Evolutionary conservation across 352 stramenopile species (phyloP).

Genomic region (Thraustochytrium striatum): DNA sequence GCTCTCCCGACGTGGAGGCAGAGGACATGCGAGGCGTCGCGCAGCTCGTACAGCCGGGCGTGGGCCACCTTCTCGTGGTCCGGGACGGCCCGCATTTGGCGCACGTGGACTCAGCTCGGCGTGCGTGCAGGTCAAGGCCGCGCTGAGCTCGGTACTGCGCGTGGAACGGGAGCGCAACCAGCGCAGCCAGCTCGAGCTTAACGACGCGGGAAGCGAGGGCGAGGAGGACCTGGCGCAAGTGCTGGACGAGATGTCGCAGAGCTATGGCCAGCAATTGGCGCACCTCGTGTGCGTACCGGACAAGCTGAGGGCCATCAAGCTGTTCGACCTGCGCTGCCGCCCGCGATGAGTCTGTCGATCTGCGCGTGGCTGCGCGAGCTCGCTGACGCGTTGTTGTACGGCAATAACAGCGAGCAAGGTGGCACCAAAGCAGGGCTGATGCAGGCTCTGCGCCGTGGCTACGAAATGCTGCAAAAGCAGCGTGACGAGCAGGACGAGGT

Average conservation of each 20-base stretch:
- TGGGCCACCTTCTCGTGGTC: neutral
- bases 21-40: too few relatives aligned
- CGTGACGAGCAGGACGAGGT: neutral
- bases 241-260: constrained; percentile 13
- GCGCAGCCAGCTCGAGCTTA: too few relatives aligned
- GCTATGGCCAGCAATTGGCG: constrained; percentile 7
- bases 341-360: constrained; percentile 22
- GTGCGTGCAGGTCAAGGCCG: neutral
- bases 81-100: neutral
- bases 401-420: neutral
- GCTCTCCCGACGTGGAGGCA: too few relatives aligned
- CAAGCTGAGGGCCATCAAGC: constrained; percentile 16
- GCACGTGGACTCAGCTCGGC: neutral
- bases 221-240: neutral
- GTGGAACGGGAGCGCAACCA: too few relatives aligned
- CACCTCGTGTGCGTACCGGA: neutral
- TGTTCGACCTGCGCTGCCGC: neutral
- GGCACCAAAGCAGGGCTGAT: neutral
- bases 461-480: neutral
- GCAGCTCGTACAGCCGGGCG: neutral
- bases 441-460: neutral
- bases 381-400: constrained; percentile 18
- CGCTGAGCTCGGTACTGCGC: neutral
- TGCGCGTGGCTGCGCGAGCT: constrained; percentile 34
- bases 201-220: neutral